Percentiles rank a stretch among this genome's conserved stretches.
Evolutionary conservation across 441 rosid species (phyloP).

Genomic region (Rhodomyrtus psidioides): DNA sequence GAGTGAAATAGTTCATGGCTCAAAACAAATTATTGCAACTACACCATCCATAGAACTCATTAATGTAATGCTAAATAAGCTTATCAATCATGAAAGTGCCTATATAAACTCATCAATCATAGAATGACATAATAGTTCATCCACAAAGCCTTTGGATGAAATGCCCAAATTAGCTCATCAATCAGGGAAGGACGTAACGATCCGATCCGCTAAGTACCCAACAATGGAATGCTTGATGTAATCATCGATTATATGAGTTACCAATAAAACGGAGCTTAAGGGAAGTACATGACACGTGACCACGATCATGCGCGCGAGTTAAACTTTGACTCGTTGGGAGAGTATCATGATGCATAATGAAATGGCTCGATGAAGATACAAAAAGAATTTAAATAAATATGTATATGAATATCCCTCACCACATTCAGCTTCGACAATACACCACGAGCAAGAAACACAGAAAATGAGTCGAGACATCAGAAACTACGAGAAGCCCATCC

Average conservation of each 20-base stretch:
- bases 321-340: not conserved
- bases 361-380: not conserved
- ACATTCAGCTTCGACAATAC: not conserved
- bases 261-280: not conserved
- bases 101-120: not conserved
- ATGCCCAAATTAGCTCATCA: not conserved
- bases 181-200: not conserved
- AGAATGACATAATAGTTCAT: not conserved
- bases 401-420: not conserved
- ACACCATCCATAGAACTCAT: not conserved
- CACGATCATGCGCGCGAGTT: not conserved
- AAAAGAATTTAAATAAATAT: not conserved
- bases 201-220: not conserved
- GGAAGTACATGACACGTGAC: not conserved
- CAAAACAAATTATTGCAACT: not conserved
- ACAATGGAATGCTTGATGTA: not conserved
- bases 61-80: not conserved
- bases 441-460: not conserved
- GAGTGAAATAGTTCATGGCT: not conserved
- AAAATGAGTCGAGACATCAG: not conserved
- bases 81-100: not conserved
- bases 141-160: not conserved
- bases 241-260: not conserved
- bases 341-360: not conserved
- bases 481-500: not conserved